Evolutionary conservation across 2,329 filamentous ascomycete species (phyloP).

Genomic region (Chalaropsis ovoidea): DNA sequence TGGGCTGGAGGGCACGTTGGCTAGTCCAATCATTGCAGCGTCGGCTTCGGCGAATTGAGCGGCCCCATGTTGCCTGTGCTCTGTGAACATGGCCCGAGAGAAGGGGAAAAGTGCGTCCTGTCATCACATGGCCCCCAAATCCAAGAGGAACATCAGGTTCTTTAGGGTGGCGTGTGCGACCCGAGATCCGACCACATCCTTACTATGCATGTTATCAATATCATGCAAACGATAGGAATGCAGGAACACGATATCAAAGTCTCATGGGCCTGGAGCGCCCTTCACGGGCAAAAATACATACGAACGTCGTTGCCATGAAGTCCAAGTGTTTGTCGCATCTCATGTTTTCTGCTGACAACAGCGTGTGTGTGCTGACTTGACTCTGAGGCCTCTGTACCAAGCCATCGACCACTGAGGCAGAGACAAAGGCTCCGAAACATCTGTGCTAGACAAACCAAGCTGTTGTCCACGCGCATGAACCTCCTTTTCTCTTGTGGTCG

Average conservation of each 20-base stretch:
- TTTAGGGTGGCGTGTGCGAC: not conserved
- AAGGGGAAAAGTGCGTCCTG: not conserved
- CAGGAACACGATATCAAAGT: conserved; percentile 2
- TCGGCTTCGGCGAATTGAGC: conserved; percentile 3
- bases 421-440: too few relatives aligned
- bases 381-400: too few relatives aligned
- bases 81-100: not conserved
- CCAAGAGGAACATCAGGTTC: not conserved
- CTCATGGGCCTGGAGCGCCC: not conserved
- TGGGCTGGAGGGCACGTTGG: not conserved
- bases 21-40: not conserved
- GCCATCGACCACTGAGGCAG: too few relatives aligned
- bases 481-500: not conserved
- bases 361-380: too few relatives aligned
- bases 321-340: too few relatives aligned
- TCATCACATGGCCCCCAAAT: not conserved
- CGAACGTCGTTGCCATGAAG: too few relatives aligned
- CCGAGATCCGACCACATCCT: not conserved
- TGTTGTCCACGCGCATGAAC: not conserved
- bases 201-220: not conserved
- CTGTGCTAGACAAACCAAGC: not conserved
- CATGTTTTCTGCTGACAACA: too few relatives aligned
- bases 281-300: too few relatives aligned
- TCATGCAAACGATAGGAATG: not conserved
- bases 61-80: not conserved